A percentile compares a stretch with the other conserved stretches of the same genome.
These are phyloP conservation scores for Plasmodium ovale DNA, from an alignment of 169 alveolate species.

Conservation along the genomic window DNA sequence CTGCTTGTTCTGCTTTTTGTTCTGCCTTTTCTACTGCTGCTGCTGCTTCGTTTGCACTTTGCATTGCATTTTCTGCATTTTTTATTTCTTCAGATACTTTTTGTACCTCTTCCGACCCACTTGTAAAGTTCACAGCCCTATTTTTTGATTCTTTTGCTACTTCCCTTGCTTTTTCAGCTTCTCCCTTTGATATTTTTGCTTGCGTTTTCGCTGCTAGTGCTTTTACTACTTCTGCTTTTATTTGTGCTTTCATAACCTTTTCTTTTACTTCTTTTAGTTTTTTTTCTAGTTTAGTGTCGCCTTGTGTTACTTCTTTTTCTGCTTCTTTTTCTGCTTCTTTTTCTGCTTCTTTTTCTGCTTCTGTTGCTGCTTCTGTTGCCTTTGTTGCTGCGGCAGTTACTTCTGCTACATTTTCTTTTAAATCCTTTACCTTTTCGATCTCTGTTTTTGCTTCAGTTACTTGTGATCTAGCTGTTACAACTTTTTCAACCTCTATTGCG, in stretches of 20 bases:
- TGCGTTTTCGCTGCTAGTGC: no score
- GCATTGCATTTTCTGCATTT: no score
- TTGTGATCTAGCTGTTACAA: no score
- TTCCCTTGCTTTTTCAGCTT: neutral
- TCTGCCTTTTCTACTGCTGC: neutral
- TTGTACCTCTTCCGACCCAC: no score
- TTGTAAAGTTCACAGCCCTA: no score
- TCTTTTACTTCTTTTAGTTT: neutral
- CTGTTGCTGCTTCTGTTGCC: no score
- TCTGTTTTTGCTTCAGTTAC: no score
- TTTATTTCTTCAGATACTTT: no score
- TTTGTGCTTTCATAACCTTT: neutral
- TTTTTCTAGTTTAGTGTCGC: neutral
- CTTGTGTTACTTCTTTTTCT: neutral
- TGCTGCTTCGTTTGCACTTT: conserved; percentile 1
- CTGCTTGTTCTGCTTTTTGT: neutral
- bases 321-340: neutral
- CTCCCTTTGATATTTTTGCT: neutral
- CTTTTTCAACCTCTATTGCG: no score
- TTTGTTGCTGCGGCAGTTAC: no score
- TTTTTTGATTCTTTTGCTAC: neutral
- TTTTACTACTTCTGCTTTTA: neutral
- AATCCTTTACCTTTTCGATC: no score
- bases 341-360: neutral
- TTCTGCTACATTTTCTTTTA: no score